Base-by-base conservation (phyloP, 225 moss, liverwort and hornwort species). In the Asterella californica region DNA sequence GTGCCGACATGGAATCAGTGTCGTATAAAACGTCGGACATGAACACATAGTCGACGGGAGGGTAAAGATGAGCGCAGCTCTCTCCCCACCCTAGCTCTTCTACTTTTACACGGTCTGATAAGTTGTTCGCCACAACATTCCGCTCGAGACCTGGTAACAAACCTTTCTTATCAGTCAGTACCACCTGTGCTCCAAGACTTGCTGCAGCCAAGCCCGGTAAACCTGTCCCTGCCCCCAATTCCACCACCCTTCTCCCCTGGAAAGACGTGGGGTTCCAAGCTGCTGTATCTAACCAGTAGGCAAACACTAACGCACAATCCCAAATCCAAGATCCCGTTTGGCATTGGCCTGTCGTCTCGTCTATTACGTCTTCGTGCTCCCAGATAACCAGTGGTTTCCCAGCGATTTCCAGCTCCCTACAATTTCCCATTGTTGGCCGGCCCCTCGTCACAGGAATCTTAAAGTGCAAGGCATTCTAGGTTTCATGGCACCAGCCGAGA, bases 271-370 rank as follows among this genome's bases (percentile, higher is more conserved):
- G 32, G 4, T 30, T 48, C 86, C 83, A 83, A 15, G 81, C 38
- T 30, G 83, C 62, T 29, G 86, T 83, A 9, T 81, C 86, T 18
- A 86, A 69, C 86, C 86, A 86, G 59, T 83, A 74, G 2, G 86
- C 86, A 32, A 86, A 80, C 62, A 86, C 86, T 21, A 86, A 61
- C 18, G 86, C 86, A 66, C 86, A 86, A 66, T 86, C 86, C 83
- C 86, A 86, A 34, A 86, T 78, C 86, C 83, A 86, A 14, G 86
- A 83, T 47, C 86, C 86, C 19, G 78, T 73, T 36, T 75, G 78
- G 49, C 45, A 60, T 24, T 86, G 52, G 37, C 86, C 83, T 18
- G 84, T 81, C 5, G 29, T 27, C 54, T 81, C 86, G 27, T 83
- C 81, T 33, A 81, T 15, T 10, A 65, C 70, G 59, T 81, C 78